phyloP scores from a whole-genome alignment of 352 stramenopile genomes.

The Globisporangium parvum region DNA sequence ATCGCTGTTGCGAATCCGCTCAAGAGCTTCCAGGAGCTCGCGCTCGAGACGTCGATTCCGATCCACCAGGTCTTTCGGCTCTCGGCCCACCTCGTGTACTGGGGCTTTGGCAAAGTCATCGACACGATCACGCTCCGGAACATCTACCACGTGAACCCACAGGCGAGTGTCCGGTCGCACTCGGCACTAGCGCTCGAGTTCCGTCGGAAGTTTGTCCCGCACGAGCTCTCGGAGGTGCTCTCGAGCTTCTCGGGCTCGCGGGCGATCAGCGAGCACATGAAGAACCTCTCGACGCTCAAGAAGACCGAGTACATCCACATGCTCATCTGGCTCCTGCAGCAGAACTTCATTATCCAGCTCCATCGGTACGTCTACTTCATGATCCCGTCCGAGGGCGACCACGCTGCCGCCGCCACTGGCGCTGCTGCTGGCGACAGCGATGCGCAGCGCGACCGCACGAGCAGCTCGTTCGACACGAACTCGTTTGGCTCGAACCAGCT shows the following conservation, averaged over 20 bases:
- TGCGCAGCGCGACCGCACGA: constrained; percentile 15
- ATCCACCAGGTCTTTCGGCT: constrained; percentile 83
- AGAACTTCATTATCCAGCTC: constrained; percentile 77
- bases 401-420: constrained; percentile 13
- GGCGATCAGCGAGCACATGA: constrained; percentile 76
- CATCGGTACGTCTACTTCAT: constrained; percentile 87
- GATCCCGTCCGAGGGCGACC: constrained; percentile 61
- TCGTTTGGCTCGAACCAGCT: constrained; percentile 16
- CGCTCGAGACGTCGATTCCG: constrained; percentile 65
- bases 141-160: constrained; percentile 75
- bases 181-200: constrained; percentile 66
- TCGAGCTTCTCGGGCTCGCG: constrained; percentile 65
- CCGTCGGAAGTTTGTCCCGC: constrained; percentile 57
- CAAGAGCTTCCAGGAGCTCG: constrained; percentile 82
- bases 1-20: constrained; percentile 75
- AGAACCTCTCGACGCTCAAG: constrained; percentile 48
- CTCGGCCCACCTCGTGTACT: constrained; percentile 79
- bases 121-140: constrained; percentile 85
- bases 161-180: constrained; percentile 39
- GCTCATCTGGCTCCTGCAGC: constrained; percentile 83
- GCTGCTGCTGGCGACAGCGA: not conserved
- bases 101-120: constrained; percentile 72
- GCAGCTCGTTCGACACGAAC: constrained; percentile 11
- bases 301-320: constrained; percentile 87
- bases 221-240: constrained; percentile 68